phyloP scores from a whole-genome alignment of 352 stramenopile genomes.

The Phytophthora niederhauseri region DNA sequence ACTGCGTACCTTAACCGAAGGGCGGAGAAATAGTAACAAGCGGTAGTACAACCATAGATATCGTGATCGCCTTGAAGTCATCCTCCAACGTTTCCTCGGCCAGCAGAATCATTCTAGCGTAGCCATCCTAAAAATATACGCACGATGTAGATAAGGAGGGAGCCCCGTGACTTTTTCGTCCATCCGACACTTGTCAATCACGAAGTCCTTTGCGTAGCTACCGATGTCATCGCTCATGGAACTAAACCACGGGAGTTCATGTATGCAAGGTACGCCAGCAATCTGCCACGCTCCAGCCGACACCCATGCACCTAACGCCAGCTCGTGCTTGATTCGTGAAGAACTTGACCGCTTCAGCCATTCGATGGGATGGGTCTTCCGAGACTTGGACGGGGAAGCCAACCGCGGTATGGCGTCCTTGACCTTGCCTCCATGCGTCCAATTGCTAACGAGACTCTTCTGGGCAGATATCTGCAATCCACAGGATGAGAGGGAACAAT shows the following conservation, averaged over 20 bases:
- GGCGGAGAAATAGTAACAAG: not conserved
- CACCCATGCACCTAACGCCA: not conserved
- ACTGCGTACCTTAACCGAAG: not conserved
- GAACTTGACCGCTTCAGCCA: slow-evolving; percentile 66
- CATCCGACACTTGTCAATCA: not conserved
- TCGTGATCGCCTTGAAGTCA: not conserved
- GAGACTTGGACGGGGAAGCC: slow-evolving; percentile 24
- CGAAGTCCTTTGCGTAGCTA: not conserved
- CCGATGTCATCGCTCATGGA: slow-evolving; percentile 14
- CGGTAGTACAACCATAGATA: not conserved
- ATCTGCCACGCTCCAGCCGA: not conserved
- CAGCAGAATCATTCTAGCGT: not conserved
- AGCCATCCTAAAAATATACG: slow-evolving; percentile 2
- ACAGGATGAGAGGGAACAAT: slow-evolving; percentile 30
- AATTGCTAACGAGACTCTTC: not conserved
- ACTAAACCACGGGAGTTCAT: slow-evolving; percentile 27
- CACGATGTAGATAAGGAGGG: no score
- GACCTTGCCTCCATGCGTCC: not conserved
- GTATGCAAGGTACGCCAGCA: slow-evolving; percentile 27
- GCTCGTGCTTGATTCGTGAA: slow-evolving; percentile 11
- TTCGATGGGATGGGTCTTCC: slow-evolving; percentile 68
- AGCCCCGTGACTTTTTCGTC: not conserved
- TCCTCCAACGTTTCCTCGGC: not conserved
- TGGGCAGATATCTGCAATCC: slow-evolving; percentile 6
- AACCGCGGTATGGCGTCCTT: slow-evolving; percentile 21